Evolutionary conservation across 1,284 basidiomycete genomes (phyloP), one percentile per base, ranked within the genome.

Genomic region (Limonomyces culmigenus): DNA sequence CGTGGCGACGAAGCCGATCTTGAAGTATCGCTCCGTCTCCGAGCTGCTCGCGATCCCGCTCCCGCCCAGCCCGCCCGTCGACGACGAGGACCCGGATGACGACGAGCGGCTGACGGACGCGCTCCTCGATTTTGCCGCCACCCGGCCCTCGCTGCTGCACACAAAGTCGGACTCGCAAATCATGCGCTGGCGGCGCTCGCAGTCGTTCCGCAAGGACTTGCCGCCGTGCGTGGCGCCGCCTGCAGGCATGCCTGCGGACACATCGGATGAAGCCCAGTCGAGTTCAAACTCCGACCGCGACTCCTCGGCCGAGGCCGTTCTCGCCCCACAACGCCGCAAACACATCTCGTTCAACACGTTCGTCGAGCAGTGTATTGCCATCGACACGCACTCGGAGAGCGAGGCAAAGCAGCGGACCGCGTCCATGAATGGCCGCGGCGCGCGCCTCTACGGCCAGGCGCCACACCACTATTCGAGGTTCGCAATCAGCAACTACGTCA

Each of bases 341-440:
- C 93, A 97, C 54, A 98, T 98, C 59, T 84, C 73, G 47, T 98
- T 98, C 70, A 97, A 97, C 57, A 93, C 91, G 1, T 93, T 92
- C 50, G 93, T 98, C 27, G 88, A 97, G 56, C 95, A 97, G 55
- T 91, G 78, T 52, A 93, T 98, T 43, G 85, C 93, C n/a, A 80
- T 98, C 49, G 80, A 84, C 47, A 74, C 76, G 47, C 75, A 73
- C 1, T 8, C 23, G 8, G 23, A 27, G 8, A n/a, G n/a, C n/a
- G n/a, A n/a, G n/a, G n/a, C n/a, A n/a, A 27, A 27, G 23, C 8
- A 8, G 8, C 23, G 23, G 8, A 27, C 23, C 8, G n/a, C 23
- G 23, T 27, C 23, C 23, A 8, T 27, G 23, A 27, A 27, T n/a
- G 23, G 23, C 23, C 23, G 23, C 23, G 23, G 23, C 23, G 23